Conservation (phyloP, 2,329 filamentous ascomycete species). For the Cytospora piceicola region DNA sequence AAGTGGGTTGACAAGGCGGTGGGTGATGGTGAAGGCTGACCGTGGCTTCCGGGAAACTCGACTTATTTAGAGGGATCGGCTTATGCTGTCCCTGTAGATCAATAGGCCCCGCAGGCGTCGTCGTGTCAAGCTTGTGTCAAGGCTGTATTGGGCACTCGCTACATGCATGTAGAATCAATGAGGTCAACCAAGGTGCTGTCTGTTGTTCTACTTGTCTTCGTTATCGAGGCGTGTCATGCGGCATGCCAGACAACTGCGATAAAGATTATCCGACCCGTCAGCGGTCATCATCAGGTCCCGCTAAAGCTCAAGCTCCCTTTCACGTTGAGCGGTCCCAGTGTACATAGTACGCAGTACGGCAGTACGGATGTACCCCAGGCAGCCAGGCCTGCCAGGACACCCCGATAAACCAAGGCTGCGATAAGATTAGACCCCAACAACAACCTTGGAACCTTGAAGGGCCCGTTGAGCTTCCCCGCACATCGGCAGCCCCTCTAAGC, state of each 20-base stretch:
- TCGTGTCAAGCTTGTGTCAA: constrained; percentile 3
- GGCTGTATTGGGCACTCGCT: not conserved
- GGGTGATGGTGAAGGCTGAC: not conserved
- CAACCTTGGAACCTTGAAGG: not conserved
- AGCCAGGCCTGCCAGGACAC: no score
- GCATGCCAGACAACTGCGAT: not conserved
- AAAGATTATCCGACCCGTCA: constrained; percentile 2
- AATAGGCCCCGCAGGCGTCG: not conserved
- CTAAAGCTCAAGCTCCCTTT: not conserved
- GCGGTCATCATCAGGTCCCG: not conserved
- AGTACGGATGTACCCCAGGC: no score
- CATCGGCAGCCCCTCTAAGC: constrained; percentile 5
- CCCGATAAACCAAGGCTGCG: not conserved
- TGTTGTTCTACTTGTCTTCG: not conserved
- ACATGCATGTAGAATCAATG: not conserved
- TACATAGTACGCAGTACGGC: no score
- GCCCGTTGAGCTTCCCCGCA: constrained; percentile 19
- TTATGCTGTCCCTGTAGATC: constrained; percentile 2
- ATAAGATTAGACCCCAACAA: not conserved
- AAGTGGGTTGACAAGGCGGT: not conserved
- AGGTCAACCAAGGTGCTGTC: not conserved
- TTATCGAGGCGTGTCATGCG: constrained; percentile 1
- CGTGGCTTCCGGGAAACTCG: not conserved
- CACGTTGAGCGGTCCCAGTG: not conserved
- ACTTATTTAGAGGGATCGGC: not conserved